Evolutionary conservation across 2,329 filamentous ascomycete genomes (phyloP), one percentile per base, ranked within the genome.

Genomic region (Nigrospora osmanthi): DNA sequence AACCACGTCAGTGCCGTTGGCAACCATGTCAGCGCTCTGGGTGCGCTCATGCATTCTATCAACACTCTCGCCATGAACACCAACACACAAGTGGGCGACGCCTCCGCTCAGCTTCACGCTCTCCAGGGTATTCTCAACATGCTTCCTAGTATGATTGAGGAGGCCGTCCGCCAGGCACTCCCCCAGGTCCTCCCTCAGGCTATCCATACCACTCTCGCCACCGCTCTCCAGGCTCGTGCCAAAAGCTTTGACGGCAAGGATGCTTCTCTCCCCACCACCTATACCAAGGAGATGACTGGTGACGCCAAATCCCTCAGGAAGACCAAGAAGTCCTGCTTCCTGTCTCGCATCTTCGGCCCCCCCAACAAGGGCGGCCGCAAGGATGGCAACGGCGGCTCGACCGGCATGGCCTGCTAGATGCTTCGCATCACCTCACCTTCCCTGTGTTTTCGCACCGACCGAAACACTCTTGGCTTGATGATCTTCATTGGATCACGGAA

Each of bases 41-140:
- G n/a, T n/a, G n/a, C n/a, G 23, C 53, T 60, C 16, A 1, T 60
- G 11, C 54, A 54, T 17, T 54, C 55, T 1, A 56, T 57, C 9
- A 59, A 59, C 28, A 48, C 50, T 36, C 61, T 58, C 14, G 38
- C 55, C 15, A 45, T 40, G 0, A 4, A 48, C 6, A 49, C 47
- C 34, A 42, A 47, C n/a, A 4, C 0, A 4, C 44, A 49, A 30
- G n/a, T 40, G 11, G 41, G 35, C 0, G 36, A 41, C 2, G 0
- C 59, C 1, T 49, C 11, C 11, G 43, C 44, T 13, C 49, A 58
- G 10, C 0, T 62, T 13, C 28, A 13, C 3, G 34, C 44, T 6
- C 52, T 62, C 2, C 58, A 61, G 37, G 52, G 57, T 0, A 33
- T 62, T 1, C 5, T 58, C 39, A 53, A 49, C 40, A 52, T 60